Evolutionary conservation across 2,329 filamentous ascomycete species (phyloP).

Genomic region (Fusarium armeniacum): DNA sequence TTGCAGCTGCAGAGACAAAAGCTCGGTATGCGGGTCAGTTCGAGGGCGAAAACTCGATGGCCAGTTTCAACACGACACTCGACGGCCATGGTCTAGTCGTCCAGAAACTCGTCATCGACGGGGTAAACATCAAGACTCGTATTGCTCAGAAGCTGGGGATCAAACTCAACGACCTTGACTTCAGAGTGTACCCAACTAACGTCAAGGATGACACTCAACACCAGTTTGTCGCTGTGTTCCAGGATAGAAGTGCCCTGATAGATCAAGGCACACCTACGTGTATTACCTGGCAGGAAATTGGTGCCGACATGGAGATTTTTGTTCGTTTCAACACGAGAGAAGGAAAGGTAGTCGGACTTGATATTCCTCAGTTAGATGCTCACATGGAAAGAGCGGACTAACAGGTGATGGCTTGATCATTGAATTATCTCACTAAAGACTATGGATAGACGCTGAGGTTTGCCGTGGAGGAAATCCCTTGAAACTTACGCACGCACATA

Average conservation of each 20-base stretch:
- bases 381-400: constrained; percentile 4
- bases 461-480: fast-evolving
- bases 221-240: constrained; percentile 52
- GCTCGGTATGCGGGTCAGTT: constrained; percentile 32
- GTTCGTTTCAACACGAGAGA: constrained; percentile 17
- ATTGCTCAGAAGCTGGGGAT: constrained; percentile 44
- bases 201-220: constrained; percentile 35
- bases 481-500: fast-evolving
- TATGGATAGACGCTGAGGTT: background rate
- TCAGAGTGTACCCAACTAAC: constrained; percentile 52
- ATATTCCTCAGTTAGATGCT: constrained; percentile 15
- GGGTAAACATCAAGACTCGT: constrained; percentile 38
- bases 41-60: background rate
- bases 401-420: too few relatives aligned
- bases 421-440: background rate
- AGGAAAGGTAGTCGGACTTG: constrained; percentile 13
- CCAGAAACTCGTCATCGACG: constrained; percentile 18
- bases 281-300: constrained; percentile 51
- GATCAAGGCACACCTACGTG: constrained; percentile 55
- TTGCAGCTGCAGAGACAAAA: constrained; percentile 33
- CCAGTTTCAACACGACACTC: constrained; percentile 29
- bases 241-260: constrained; percentile 50
- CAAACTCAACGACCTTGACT: constrained; percentile 45
- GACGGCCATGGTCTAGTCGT: constrained; percentile 50
- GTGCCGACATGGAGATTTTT: constrained; percentile 20